Base-by-base conservation (phyloP, 345 rosid genomes). In the Populus davidiana region DNA sequence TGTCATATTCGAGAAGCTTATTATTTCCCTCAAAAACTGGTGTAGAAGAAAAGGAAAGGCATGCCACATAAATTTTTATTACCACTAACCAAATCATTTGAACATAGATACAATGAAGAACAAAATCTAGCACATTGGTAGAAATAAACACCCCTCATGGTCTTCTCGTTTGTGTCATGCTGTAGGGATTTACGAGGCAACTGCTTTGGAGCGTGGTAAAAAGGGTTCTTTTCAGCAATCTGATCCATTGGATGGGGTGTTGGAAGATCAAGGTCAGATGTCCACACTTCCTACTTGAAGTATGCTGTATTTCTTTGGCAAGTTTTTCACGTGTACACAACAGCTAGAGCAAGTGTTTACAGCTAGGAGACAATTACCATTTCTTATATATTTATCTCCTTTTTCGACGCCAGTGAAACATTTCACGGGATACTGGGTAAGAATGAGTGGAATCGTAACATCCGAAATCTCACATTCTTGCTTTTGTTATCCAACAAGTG, bases 121-220 rank as follows among this genome's bases (percentile, higher is more conserved):
- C 36, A 47, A 25, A 47, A 29, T 6, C 20, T 54, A 35, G 52
- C 10, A n/a, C 33, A n/a, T 59, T 27, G 68, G 38, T 23, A 8
- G 9, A 10, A 47, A 38, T 36, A 23, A 70, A 21, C 29, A 12
- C 49, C 70, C 8, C 50, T 8, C 23, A 5, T 35, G 4, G 68
- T 69, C 35, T 49, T 21, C 25, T 50, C 5, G 21, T 25, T 59
- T 35, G 25, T n/a, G 5, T 29, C 41, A 21, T 63, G 47, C 31
- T 85, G 70, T 49, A 92, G 94, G 99, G 70, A 93, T 93, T 84
- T 86, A 83, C 50, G 93, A 92, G 73, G 97, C 96, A 6, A 90
- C 99, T 52, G 82, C 96, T 80, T 81, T 96, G 83, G 97, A 90
- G 44, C 92, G 87, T 52, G 61, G 85, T 75, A 86, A 84, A 74